Percentiles rank a stretch among this genome's conserved stretches.
Conservation (phyloP, 1,139 yeast genomes). For the Sugiyamaella xylanicola region DNA sequence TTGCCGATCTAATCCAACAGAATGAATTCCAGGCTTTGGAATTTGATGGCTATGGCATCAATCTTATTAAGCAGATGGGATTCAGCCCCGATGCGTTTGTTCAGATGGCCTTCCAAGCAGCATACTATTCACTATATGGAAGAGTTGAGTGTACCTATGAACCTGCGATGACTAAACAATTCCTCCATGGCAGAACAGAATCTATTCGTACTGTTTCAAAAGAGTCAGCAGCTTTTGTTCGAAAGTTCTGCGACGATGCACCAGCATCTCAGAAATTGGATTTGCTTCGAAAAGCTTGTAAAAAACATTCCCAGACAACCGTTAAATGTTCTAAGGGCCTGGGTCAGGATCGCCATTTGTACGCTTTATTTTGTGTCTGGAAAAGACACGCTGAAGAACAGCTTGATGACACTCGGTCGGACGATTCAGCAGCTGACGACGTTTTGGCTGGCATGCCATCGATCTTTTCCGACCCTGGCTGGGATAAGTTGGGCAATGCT, state of each 20-base stretch:
- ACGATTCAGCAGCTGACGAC: slow-evolving; percentile 25
- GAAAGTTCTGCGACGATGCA: slow-evolving; percentile 78
- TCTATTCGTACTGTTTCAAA: slow-evolving; percentile 83
- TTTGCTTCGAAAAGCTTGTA: slow-evolving; percentile 67
- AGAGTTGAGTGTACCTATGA: slow-evolving; percentile 92
- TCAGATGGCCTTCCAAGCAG: slow-evolving; percentile 93
- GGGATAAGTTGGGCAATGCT: slow-evolving; percentile 69
- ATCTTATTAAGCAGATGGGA: slow-evolving; percentile 78
- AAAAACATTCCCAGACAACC: slow-evolving; percentile 67
- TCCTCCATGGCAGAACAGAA: slow-evolving; percentile 89
- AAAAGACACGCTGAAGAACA: slow-evolving; percentile 61
- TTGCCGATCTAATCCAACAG: slow-evolving; percentile 84
- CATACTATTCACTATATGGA: slow-evolving; percentile 89
- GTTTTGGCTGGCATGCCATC: slow-evolving; percentile 50
- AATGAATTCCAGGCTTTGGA: slow-evolving; percentile 84
- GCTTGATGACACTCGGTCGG: slow-evolving; percentile 30
- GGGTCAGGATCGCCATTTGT: slow-evolving; percentile 89
- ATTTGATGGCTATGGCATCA: slow-evolving; percentile 74
- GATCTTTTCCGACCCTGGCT: slow-evolving; percentile 77
- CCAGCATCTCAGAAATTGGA: slow-evolving; percentile 63
- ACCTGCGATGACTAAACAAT: slow-evolving; percentile 92
- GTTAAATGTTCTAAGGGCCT: slow-evolving; percentile 69
- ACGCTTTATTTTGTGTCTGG: slow-evolving; percentile 88
- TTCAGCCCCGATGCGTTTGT: slow-evolving; percentile 93
- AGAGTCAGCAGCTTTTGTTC: slow-evolving; percentile 78